Evolutionary conservation across 371 early-diverging fungal species (phyloP).

Genomic region (Rhizopus delemar): DNA sequence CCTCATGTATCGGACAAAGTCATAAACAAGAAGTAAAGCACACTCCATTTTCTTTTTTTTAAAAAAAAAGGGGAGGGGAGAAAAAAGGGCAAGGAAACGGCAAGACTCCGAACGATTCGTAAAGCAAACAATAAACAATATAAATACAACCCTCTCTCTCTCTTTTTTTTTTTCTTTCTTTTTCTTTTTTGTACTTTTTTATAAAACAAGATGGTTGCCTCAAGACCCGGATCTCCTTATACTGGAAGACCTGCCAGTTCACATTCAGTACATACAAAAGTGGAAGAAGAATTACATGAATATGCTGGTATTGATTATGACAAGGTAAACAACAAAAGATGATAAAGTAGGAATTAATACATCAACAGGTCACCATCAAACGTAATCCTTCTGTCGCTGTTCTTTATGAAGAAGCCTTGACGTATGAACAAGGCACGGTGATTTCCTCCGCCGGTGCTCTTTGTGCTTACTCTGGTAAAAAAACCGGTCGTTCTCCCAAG

Average conservation of each 20-base stretch:
- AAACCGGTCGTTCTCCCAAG: conserved; percentile 88
- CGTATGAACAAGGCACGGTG: conserved; percentile 85
- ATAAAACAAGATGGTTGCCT: conserved; percentile 24
- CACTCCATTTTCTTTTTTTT: too few species aligned
- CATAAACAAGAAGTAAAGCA: too few species aligned
- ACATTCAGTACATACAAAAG: conserved; percentile 43
- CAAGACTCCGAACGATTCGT: conserved; percentile 10
- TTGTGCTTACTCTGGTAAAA: conserved; percentile 87
- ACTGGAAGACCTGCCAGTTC: conserved; percentile 41
- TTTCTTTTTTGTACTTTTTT: background rate
- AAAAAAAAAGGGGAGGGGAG: too few species aligned
- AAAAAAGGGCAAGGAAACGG: background rate
- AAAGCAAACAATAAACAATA: conserved; percentile 2
- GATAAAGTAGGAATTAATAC: background rate
- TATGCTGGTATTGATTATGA: conserved; percentile 58
- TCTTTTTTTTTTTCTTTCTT: conserved; percentile 3
- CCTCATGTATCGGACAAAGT: too few species aligned
- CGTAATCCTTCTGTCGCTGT: conserved; percentile 80
- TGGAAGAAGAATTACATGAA: conserved; percentile 56
- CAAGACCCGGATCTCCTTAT: conserved; percentile 50
- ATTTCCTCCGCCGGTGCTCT: conserved; percentile 93
- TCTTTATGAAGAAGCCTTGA: conserved; percentile 94
- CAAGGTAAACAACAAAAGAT: conserved; percentile 31
- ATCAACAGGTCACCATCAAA: conserved; percentile 60
- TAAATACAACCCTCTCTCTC: background rate